A percentile compares a stretch with the other conserved stretches of the same genome.
Evolutionary conservation across 2,329 filamentous ascomycete species (phyloP).

Genomic region (Nigrospora oryzae): DNA sequence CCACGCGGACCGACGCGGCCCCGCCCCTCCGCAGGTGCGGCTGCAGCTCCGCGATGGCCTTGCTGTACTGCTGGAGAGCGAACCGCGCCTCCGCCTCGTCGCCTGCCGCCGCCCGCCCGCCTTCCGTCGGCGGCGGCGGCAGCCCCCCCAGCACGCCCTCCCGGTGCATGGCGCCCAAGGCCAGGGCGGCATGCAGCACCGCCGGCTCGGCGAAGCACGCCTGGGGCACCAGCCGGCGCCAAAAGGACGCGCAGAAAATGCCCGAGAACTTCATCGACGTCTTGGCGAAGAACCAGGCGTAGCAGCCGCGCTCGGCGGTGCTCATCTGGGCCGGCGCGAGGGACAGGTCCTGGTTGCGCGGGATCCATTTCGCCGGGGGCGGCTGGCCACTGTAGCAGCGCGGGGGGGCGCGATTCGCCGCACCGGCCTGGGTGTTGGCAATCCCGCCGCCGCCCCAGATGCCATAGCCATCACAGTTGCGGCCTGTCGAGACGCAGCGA

Average conservation of each 20-base stretch:
- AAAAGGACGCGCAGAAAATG: constrained; percentile 26
- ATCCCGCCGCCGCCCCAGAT: constrained; percentile 18
- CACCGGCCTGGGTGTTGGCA: too few species aligned
- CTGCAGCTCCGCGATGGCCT: constrained; percentile 26
- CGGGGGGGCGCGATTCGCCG: neutral
- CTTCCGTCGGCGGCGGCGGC: neutral
- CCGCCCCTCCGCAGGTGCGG: constrained; percentile 18
- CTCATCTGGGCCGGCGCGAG: constrained; percentile 5
- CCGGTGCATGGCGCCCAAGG: constrained; percentile 26
- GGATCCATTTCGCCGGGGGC: neutral
- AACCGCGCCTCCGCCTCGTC: constrained; percentile 15
- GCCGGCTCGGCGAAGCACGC: constrained; percentile 25
- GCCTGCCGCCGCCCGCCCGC: neutral
- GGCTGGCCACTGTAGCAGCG: constrained; percentile 19
- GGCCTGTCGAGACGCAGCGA: constrained; percentile 16
- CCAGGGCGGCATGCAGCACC: constrained; percentile 29
- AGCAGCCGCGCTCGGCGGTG: constrained; percentile 21
- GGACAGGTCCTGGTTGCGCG: constrained; percentile 2
- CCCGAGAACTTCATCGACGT: constrained; percentile 27
- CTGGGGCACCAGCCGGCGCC: constrained; percentile 27
- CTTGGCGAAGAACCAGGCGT: constrained; percentile 34
- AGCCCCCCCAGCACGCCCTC: constrained; percentile 6
- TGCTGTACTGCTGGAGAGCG: constrained; percentile 24
- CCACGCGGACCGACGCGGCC: constrained; percentile 22
- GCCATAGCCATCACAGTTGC: constrained; percentile 19